Evolutionary conservation across 768 basidiomycete genomes (phyloP).

Genomic region (Glaciozyma antarctica): DNA sequence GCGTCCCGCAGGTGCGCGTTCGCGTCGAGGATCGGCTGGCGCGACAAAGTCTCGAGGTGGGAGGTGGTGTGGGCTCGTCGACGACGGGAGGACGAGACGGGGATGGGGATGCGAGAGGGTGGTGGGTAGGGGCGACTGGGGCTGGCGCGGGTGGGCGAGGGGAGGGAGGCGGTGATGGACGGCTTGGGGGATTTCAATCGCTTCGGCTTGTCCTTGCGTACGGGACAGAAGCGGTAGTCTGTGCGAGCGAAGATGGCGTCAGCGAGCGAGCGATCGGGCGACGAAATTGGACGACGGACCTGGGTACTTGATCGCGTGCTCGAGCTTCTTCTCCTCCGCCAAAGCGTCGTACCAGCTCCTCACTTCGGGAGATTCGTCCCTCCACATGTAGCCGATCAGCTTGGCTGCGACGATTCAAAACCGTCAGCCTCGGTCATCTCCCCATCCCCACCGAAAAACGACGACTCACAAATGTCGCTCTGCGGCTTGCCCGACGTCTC

Average conservation of each 20-base stretch:
- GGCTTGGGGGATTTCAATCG: too few species aligned
- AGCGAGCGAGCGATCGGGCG: too few species aligned
- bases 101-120: too few species aligned
- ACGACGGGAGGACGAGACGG: too few species aligned
- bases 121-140: too few species aligned
- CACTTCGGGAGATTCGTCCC: constrained; percentile 46
- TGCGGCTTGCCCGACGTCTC: constrained; percentile 38
- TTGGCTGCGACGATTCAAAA: constrained; percentile 39
- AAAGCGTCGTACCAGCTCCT: constrained; percentile 41
- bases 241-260: neutral
- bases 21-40: too few species aligned
- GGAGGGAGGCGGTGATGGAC: too few species aligned
- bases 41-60: too few species aligned
- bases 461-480: constrained; percentile 54
- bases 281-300: constrained; percentile 34
- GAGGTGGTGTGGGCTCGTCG: too few species aligned
- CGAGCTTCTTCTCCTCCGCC: constrained; percentile 36
- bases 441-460: neutral
- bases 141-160: too few species aligned
- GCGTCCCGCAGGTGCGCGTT: too few species aligned
- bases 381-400: constrained; percentile 58
- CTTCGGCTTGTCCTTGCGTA: neutral
- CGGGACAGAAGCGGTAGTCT: constrained; percentile 8
- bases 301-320: constrained; percentile 29
- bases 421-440: neutral